Conservation (phyloP, 495 filamentous ascomycete species). For the Podospora pseudocomata region DNA sequence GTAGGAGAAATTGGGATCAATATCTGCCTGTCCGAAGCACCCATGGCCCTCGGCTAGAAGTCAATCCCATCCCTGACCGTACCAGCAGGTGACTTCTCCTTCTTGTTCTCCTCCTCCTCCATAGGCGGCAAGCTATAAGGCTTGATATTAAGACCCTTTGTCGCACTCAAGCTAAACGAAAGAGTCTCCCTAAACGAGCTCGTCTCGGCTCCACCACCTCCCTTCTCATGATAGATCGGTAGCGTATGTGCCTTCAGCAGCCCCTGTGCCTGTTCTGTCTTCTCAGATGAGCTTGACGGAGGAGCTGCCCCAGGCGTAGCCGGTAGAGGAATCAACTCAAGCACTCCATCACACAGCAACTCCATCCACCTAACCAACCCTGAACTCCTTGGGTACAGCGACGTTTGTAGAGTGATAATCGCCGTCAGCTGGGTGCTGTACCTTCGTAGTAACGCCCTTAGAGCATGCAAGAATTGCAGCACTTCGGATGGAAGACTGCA, state of each 20-base stretch:
- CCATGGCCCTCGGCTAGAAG: constrained; percentile 22
- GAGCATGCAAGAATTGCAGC: constrained; percentile 76
- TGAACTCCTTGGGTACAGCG: constrained; percentile 72
- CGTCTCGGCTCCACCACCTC: constrained; percentile 67
- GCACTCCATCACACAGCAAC: constrained; percentile 75
- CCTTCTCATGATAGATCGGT: constrained; percentile 82
- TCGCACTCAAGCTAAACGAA: constrained; percentile 81
- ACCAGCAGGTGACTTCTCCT: constrained; percentile 49
- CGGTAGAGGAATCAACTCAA: constrained; percentile 85
- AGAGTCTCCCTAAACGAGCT: constrained; percentile 74
- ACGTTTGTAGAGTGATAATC: constrained; percentile 74
- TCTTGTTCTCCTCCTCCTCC: constrained; percentile 66
- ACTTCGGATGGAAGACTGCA: constrained; percentile 65
- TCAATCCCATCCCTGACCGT: constrained; percentile 31
- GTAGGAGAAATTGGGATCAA: neutral
- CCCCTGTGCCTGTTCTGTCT: constrained; percentile 75
- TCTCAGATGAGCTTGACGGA: constrained; percentile 30
- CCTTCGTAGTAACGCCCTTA: constrained; percentile 69
- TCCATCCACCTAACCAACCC: constrained; percentile 88
- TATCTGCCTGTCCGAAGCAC: neutral
- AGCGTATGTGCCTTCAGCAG: constrained; percentile 77
- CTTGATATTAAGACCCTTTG: constrained; percentile 76
- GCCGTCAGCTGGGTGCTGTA: constrained; percentile 64
- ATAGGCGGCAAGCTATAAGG: constrained; percentile 88
- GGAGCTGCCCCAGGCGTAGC: constrained; percentile 58